A percentile compares a stretch with the other conserved stretches of the same genome.
Conservation (phyloP, 176 grass and related monocot species). For the Alloteropsis semialata region DNA sequence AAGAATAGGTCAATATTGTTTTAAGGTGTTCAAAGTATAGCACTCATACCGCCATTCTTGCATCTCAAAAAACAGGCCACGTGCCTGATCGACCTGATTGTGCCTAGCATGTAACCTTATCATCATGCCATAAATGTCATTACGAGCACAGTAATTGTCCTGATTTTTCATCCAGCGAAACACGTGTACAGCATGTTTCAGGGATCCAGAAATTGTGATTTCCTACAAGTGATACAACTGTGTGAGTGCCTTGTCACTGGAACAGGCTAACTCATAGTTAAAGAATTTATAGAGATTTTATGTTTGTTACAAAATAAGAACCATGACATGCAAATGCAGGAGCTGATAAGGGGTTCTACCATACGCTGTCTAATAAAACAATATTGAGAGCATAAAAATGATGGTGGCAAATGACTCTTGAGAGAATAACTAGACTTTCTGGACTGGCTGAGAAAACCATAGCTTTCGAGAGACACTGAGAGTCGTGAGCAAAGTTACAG, state of each 20-base stretch:
- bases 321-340: neutral
- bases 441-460: neutral
- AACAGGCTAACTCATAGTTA: neutral
- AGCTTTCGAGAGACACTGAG: neutral
- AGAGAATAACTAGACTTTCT: neutral
- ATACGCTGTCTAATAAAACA: neutral
- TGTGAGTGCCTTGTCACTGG: conserved; percentile 11
- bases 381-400: neutral
- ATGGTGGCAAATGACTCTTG: neutral
- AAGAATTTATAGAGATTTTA: neutral
- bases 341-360: neutral
- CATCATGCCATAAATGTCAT: conserved; percentile 83
- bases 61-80: conserved; percentile 97
- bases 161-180: conserved; percentile 98
- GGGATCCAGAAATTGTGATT: conserved; percentile 59
- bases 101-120: conserved; percentile 80
- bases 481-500: neutral
- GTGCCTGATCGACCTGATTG: conserved; percentile 77
- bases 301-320: neutral
- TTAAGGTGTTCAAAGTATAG: neutral
- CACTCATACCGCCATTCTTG: conserved; percentile 77
- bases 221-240: conserved; percentile 54
- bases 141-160: conserved; percentile 68
- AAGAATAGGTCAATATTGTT: neutral
- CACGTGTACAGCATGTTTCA: conserved; percentile 72